phyloP scores from a whole-genome alignment of 352 stramenopile species.

The Pythium folliculosum region DNA sequence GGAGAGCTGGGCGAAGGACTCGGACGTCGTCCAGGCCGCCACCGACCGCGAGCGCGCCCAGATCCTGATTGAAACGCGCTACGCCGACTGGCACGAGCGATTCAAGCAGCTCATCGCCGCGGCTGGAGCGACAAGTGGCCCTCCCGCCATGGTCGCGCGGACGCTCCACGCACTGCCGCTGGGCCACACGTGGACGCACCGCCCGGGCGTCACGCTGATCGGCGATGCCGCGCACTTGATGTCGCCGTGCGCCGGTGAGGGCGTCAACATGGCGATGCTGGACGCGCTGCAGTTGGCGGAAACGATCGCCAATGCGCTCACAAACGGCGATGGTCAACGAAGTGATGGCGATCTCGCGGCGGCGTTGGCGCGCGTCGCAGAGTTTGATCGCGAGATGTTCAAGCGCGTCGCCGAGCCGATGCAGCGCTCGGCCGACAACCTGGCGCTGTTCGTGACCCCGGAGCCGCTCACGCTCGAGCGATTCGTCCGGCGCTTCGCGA shows the following conservation, averaged over 20 bases:
- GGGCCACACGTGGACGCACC: constrained; percentile 17
- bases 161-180: constrained; percentile 23
- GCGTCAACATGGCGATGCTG: constrained; percentile 37
- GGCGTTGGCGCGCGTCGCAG: not conserved
- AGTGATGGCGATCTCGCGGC: not conserved
- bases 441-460: constrained; percentile 18
- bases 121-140: not conserved
- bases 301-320: not conserved
- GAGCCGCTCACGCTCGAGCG: not conserved
- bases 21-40: not conserved
- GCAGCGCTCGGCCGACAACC: constrained; percentile 12
- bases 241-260: constrained; percentile 37
- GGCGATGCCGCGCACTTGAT: constrained; percentile 42
- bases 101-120: constrained; percentile 19
- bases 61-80: constrained; percentile 14
- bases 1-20: constrained; percentile 10
- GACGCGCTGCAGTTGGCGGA: constrained; percentile 29
- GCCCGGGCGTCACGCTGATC: constrained; percentile 29
- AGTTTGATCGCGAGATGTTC: constrained; percentile 27
- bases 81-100: constrained; percentile 16
- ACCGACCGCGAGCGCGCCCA: constrained; percentile 14
- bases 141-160: constrained; percentile 8
- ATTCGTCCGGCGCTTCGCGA: constrained; percentile 1
- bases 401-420: constrained; percentile 4
- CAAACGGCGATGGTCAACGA: not conserved